These are phyloP conservation scores for Fusarium hostae DNA, from an alignment of 2,329 filamentous ascomycete species.

Conservation along the genomic window DNA sequence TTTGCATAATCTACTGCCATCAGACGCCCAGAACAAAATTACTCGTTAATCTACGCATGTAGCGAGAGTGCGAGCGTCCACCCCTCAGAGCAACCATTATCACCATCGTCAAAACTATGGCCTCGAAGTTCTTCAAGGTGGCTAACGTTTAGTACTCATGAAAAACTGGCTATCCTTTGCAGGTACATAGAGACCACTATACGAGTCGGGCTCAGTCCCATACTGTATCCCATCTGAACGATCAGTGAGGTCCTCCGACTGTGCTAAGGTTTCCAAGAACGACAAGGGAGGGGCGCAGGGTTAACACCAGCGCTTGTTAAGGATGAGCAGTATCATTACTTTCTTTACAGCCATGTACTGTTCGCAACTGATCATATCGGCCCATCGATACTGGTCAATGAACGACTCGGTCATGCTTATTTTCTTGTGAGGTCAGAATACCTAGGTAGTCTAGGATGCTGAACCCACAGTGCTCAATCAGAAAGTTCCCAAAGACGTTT, in stretches of 20 bases:
- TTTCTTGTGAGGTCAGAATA: not conserved
- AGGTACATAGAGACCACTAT: not conserved
- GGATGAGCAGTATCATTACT: not conserved
- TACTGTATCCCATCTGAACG: not conserved
- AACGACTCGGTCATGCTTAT: not conserved
- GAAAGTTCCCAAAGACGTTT: not conserved
- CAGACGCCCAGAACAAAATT: not conserved
- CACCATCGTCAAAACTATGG: not conserved
- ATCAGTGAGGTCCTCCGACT: not conserved
- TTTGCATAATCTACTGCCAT: not conserved
- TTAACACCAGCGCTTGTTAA: slow-evolving; percentile 12
- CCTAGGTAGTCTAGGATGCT: not conserved
- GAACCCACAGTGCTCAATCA: not conserved
- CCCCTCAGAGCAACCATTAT: not conserved
- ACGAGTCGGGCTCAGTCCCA: not conserved
- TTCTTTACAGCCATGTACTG: not conserved
- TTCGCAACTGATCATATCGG: not conserved
- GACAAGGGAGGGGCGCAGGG: slow-evolving; percentile 9
- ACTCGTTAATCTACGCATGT: no score
- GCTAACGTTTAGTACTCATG: not conserved
- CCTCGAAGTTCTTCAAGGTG: not conserved
- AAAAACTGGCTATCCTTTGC: not conserved
- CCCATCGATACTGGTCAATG: not conserved
- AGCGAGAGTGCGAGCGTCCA: not conserved
- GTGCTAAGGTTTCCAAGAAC: slow-evolving; percentile 1